Evolutionary conservation across 805 yeast genomes (phyloP).

Genomic region (Schwanniomyces yamadae): DNA sequence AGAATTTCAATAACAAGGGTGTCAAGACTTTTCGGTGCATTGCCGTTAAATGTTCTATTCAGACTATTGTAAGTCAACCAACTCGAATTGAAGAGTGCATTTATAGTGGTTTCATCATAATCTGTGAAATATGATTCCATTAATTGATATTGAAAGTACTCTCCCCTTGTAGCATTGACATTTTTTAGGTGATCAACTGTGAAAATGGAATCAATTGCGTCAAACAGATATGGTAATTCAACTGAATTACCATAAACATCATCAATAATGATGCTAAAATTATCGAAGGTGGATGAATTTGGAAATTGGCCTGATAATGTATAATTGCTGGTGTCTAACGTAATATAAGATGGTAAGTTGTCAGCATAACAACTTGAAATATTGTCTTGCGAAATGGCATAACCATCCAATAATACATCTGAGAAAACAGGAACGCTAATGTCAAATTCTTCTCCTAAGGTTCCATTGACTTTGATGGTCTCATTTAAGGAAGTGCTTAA

Average conservation of each 20-base stretch:
- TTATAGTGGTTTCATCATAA: conserved; percentile 46
- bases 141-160: conserved; percentile 57
- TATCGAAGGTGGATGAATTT: conserved; percentile 33
- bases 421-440: conserved; percentile 61
- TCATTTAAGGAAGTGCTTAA: conserved; percentile 65
- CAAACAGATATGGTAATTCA: conserved; percentile 55
- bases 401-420: conserved; percentile 64
- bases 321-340: conserved; percentile 37
- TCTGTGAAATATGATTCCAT: conserved; percentile 58
- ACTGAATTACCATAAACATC: conserved; percentile 65
- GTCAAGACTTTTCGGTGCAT: conserved; percentile 41
- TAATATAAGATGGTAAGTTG: conserved; percentile 62
- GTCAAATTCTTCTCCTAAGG: conserved; percentile 54
- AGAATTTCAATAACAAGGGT: conserved; percentile 23
- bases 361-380: conserved; percentile 53
- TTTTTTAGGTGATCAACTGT: conserved; percentile 51
- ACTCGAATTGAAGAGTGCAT: conserved; percentile 40
- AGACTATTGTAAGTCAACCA: conserved; percentile 68
- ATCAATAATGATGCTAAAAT: conserved; percentile 54
- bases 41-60: conserved; percentile 69
- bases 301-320: conserved; percentile 61
- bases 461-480: conserved; percentile 62
- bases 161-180: conserved; percentile 67
- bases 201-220: conserved; percentile 55
- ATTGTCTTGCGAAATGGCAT: conserved; percentile 44